Conservation (phyloP, 805 yeast genomes). For the Suhomyces faveliae region DNA sequence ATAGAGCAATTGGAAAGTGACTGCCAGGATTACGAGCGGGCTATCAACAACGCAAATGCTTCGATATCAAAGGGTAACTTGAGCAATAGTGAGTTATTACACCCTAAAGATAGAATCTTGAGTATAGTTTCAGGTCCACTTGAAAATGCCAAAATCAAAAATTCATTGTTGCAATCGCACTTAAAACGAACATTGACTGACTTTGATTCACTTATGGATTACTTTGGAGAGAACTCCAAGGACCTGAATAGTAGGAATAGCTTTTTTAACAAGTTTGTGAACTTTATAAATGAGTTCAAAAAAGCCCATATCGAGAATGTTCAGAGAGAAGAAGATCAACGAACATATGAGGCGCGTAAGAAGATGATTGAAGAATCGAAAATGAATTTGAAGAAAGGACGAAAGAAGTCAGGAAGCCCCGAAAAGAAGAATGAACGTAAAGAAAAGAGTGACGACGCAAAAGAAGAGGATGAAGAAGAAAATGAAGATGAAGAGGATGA, state of each 20-base stretch:
- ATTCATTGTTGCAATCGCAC: conserved; percentile 62
- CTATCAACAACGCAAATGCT: conserved; percentile 65
- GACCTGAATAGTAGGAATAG: conserved; percentile 66
- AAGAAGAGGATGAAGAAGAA: conserved; percentile 11
- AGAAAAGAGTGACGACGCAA: conserved; percentile 10
- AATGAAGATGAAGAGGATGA: conserved; percentile 16
- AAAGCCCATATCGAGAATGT: conserved; percentile 78
- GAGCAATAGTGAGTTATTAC: conserved; percentile 73
- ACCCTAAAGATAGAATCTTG: conserved; percentile 78
- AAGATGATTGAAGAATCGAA: conserved; percentile 28
- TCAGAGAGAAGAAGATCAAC: conserved; percentile 77
- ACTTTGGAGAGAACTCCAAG: conserved; percentile 84
- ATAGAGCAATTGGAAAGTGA: conserved; percentile 79
- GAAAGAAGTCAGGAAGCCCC: background rate
- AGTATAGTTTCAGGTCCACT: conserved; percentile 60
- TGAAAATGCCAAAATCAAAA: conserved; percentile 73
- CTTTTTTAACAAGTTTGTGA: conserved; percentile 78
- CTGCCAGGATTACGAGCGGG: conserved; percentile 59
- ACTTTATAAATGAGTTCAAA: conserved; percentile 75
- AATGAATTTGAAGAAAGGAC: conserved; percentile 5
- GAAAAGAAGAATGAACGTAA: conserved; percentile 6
- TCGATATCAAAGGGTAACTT: conserved; percentile 82
- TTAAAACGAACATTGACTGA: conserved; percentile 60
- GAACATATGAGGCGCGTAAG: conserved; percentile 38
- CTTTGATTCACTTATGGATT: conserved; percentile 69